Conservation (phyloP, 1,284 basidiomycete genomes). For the Neolentinus lepideus region DNA sequence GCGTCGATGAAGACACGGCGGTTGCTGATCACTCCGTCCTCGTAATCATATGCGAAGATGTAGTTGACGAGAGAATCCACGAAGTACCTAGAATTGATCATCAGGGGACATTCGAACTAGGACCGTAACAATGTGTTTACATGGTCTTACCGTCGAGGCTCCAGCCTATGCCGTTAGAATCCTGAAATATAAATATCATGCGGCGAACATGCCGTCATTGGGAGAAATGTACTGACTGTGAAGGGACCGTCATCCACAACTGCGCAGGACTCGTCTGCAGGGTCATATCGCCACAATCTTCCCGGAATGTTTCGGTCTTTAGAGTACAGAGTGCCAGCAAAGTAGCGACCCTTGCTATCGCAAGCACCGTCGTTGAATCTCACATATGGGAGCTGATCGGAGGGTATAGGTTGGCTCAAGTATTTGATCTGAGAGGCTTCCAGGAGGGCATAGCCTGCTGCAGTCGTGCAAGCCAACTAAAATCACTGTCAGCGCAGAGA, state of each 20-base stretch:
- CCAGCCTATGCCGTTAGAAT: slow-evolving; percentile 62
- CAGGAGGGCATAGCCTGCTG: slow-evolving; percentile 45
- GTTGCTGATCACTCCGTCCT: slow-evolving; percentile 45
- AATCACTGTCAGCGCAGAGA: not conserved
- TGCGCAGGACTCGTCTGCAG: slow-evolving; percentile 32
- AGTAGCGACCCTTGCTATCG: slow-evolving; percentile 54
- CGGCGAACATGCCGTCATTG: not conserved
- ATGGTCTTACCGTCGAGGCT: slow-evolving; percentile 51
- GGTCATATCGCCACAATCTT: slow-evolving; percentile 53
- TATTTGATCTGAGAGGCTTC: slow-evolving; percentile 37
- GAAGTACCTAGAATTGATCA: slow-evolving; percentile 42
- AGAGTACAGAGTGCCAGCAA: slow-evolving; percentile 54
- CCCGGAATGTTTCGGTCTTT: slow-evolving; percentile 44
- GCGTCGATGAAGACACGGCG: slow-evolving; percentile 51
- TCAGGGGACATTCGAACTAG: slow-evolving; percentile 3
- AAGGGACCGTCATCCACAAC: slow-evolving; percentile 60
- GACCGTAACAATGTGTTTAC: slow-evolving; percentile 25
- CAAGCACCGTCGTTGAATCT: slow-evolving; percentile 70
- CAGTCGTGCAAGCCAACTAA: slow-evolving; percentile 50
- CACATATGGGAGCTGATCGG: slow-evolving; percentile 31
- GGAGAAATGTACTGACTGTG: slow-evolving; percentile 34
- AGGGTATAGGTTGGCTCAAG: slow-evolving; percentile 40
- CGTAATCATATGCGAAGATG: slow-evolving; percentile 63
- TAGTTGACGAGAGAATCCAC: slow-evolving; percentile 57
- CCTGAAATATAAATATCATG: slow-evolving; percentile 26